Conservation (phyloP, 352 stramenopile species). For the Peronospora farinosa region DNA sequence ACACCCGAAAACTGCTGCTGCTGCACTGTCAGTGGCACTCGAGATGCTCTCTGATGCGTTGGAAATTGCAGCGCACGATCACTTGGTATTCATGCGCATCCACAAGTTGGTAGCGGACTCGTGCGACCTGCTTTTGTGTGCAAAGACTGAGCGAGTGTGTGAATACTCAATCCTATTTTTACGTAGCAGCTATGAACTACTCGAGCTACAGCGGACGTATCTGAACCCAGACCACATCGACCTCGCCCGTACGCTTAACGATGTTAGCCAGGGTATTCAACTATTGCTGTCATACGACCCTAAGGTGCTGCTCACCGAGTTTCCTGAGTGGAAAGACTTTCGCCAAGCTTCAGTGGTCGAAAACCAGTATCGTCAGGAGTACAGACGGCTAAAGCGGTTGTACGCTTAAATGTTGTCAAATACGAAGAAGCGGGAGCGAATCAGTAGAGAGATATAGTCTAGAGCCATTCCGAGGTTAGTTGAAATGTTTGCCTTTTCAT, state of each 20-base stretch:
- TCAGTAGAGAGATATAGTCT: constrained; percentile 1
- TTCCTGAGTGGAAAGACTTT: constrained; percentile 83
- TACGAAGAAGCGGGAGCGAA: constrained; percentile 3
- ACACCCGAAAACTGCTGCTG: constrained; percentile 30
- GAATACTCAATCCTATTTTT: constrained; percentile 86
- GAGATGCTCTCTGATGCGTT: constrained; percentile 76
- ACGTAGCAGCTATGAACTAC: constrained; percentile 77
- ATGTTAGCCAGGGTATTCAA: constrained; percentile 89
- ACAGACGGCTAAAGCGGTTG: constrained; percentile 86
- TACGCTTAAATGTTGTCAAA: constrained; percentile 73
- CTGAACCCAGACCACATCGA: constrained; percentile 88
- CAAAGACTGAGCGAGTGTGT: constrained; percentile 50
- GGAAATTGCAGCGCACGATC: constrained; percentile 78
- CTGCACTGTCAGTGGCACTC: constrained; percentile 63
- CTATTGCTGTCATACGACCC: constrained; percentile 84
- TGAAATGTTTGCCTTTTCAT: constrained; percentile 8
- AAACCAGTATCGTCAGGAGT: constrained; percentile 84
- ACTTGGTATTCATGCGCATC: constrained; percentile 87
- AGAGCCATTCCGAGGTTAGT: constrained; percentile 11
- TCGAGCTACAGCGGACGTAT: constrained; percentile 81
- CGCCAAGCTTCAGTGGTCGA: constrained; percentile 86
- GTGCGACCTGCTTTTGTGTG: constrained; percentile 78
- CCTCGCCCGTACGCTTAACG: constrained; percentile 86
- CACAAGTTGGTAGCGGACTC: constrained; percentile 88
- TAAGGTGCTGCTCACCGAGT: constrained; percentile 78